Percentiles rank a stretch among this genome's conserved stretches.
Conservation (phyloP, 2,329 filamentous ascomycete genomes). For the Triangularia setosa region DNA sequence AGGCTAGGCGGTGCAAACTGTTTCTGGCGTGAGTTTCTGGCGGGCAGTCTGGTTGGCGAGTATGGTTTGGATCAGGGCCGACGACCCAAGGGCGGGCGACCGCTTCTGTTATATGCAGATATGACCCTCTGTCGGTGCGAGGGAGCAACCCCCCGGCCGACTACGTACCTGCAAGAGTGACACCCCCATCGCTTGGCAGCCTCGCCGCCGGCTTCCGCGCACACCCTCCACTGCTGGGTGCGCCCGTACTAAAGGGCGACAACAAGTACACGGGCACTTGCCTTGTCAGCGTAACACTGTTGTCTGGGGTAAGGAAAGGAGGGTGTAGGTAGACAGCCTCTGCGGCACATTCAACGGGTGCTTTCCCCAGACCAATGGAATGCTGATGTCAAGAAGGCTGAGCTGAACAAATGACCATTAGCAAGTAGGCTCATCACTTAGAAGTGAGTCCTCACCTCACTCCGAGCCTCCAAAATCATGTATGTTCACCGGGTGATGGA, state of each 20-base stretch:
- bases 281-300: neutral
- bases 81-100: slow-evolving; percentile 16
- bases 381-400: slow-evolving; percentile 17
- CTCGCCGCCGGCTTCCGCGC: slow-evolving; percentile 4
- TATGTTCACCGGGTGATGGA: slow-evolving; percentile 8
- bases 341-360: slow-evolving; percentile 5
- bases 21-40: slow-evolving; percentile 15
- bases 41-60: slow-evolving; percentile 5
- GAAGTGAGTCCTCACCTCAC: neutral
- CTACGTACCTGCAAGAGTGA: neutral
- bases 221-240: neutral
- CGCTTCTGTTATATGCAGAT: slow-evolving; percentile 14
- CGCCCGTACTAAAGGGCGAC: neutral
- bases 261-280: neutral
- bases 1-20: slow-evolving; percentile 14
- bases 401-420: slow-evolving; percentile 24
- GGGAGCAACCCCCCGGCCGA: neutral
- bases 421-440: slow-evolving; percentile 10
- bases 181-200: slow-evolving; percentile 8
- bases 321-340: neutral
- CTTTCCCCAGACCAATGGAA: slow-evolving; percentile 16
- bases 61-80: slow-evolving; percentile 12
- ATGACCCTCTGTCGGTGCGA: neutral
- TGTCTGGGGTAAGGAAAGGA: slow-evolving; percentile 8
- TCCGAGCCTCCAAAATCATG: neutral